Percentiles rank a stretch among this genome's conserved stretches.
Conservation (phyloP, 2,329 filamentous ascomycete genomes). For the Diplodia intermedia region DNA sequence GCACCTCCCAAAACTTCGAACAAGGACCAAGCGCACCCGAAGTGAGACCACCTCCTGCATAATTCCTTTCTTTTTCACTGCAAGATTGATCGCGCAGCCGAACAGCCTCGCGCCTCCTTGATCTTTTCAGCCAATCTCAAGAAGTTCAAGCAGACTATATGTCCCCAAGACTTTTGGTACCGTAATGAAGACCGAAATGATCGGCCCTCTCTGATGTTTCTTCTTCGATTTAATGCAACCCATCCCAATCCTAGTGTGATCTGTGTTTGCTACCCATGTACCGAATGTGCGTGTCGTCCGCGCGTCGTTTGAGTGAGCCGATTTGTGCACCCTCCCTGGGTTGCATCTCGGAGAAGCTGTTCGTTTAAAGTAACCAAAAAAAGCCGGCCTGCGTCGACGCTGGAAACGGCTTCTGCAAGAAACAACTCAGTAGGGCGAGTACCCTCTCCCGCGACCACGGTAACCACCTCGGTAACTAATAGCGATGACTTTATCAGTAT, state of each 20-base stretch:
- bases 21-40: not conserved
- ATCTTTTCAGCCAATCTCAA: constrained; percentile 14
- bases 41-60: not conserved
- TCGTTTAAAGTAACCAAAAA: constrained; percentile 22
- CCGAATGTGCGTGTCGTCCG: constrained; percentile 16
- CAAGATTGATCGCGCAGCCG: too few species aligned
- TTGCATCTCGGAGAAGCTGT: constrained; percentile 24
- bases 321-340: constrained; percentile 23
- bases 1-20: not conserved
- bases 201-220: constrained; percentile 13
- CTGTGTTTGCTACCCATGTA: constrained; percentile 11
- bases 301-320: constrained; percentile 14
- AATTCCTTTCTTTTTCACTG: constrained; percentile 3
- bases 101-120: not conserved
- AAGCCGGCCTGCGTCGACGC: constrained; percentile 10
- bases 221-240: constrained; percentile 16
- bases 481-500: not conserved
- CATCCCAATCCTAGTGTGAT: not conserved
- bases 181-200: constrained; percentile 25
- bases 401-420: constrained; percentile 8
- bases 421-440: constrained; percentile 40
- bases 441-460: constrained; percentile 43
- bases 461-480: constrained; percentile 48
- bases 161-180: constrained; percentile 21
- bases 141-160: constrained; percentile 23